These are phyloP conservation scores for Aspergillus steynii DNA, from an alignment of 495 filamentous ascomycete species.

Conservation along the genomic window DNA sequence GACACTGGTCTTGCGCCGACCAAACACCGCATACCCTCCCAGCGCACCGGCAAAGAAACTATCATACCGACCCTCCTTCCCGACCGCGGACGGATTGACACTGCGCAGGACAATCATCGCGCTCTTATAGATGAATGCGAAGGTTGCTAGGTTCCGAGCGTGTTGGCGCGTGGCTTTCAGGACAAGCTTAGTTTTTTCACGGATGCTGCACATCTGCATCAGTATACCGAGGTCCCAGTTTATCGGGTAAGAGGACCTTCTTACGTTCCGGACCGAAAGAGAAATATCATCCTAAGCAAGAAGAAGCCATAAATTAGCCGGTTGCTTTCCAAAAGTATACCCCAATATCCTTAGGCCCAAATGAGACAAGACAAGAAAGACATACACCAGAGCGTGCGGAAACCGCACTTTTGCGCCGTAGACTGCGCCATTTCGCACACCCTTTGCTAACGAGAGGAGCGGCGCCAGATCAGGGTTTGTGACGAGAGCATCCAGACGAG, in stretches of 20 bases:
- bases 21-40: slow-evolving; percentile 93
- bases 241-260: slow-evolving; percentile 22
- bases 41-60: slow-evolving; percentile 87
- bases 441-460: slow-evolving; percentile 80
- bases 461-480: slow-evolving; percentile 83
- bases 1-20: slow-evolving; percentile 75
- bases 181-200: slow-evolving; percentile 75
- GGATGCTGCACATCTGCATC: slow-evolving; percentile 51
- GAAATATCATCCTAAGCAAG: slow-evolving; percentile 74
- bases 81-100: slow-evolving; percentile 58
- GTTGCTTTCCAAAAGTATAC: not conserved
- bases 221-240: slow-evolving; percentile 8
- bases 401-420: slow-evolving; percentile 98
- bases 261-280: slow-evolving; percentile 90
- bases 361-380: slow-evolving; percentile 8
- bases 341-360: not conserved
- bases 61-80: slow-evolving; percentile 70
- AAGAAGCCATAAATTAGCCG: slow-evolving; percentile 11
- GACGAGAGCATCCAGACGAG: slow-evolving; percentile 63
- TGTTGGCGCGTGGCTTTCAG: slow-evolving; percentile 86
- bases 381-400: slow-evolving; percentile 92
- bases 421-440: slow-evolving; percentile 90
- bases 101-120: slow-evolving; percentile 70
- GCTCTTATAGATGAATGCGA: slow-evolving; percentile 86
- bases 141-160: slow-evolving; percentile 86